Percentiles rank a stretch among this genome's conserved stretches.
phyloP scores from a whole-genome alignment of 345 rosid species.

The Nasturtium officinale region DNA sequence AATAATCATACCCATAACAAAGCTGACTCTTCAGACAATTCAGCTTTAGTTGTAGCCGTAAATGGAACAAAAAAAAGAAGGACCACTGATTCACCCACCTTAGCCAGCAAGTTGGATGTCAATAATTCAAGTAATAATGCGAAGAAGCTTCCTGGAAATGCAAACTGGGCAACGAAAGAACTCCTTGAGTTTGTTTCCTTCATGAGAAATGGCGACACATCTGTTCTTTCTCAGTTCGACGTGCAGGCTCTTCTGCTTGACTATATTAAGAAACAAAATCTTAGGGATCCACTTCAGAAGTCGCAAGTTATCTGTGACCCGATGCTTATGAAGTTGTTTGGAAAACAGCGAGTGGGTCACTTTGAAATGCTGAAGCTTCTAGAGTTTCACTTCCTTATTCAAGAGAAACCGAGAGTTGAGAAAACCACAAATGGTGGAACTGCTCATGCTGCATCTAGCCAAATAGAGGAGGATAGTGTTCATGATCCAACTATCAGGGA shows the following conservation, averaged over 20 bases:
- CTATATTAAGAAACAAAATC: constrained; percentile 63
- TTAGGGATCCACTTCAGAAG: constrained; percentile 73
- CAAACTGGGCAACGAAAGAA: constrained; percentile 83
- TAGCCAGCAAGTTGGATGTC: constrained; percentile 40
- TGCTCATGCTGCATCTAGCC: constrained; percentile 46
- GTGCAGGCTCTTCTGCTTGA: constrained; percentile 79
- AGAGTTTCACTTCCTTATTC: constrained; percentile 66
- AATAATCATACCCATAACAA: constrained; percentile 44
- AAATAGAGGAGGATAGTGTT: constrained; percentile 41
- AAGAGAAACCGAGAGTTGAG: constrained; percentile 49
- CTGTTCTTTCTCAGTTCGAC: constrained; percentile 61
- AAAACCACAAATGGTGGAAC: constrained; percentile 42
- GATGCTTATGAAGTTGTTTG: constrained; percentile 72
- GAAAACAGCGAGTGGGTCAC: constrained; percentile 67
- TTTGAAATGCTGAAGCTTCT: constrained; percentile 93
- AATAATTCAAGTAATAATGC: constrained; percentile 39
- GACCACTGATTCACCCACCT: constrained; percentile 42
- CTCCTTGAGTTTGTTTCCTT: constrained; percentile 79
- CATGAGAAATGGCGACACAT: constrained; percentile 73
- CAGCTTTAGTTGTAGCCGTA: constrained; percentile 46
- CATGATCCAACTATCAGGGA: constrained; percentile 46
- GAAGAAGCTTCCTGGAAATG: constrained; percentile 42
- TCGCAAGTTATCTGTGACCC: constrained; percentile 73
- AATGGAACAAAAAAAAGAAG: constrained; percentile 61
- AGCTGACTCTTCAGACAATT: constrained; percentile 10